Evolutionary conservation across 1,139 yeast species (phyloP), one percentile per base, ranked within the genome.

Genomic region (Debaryomyces sp.): DNA sequence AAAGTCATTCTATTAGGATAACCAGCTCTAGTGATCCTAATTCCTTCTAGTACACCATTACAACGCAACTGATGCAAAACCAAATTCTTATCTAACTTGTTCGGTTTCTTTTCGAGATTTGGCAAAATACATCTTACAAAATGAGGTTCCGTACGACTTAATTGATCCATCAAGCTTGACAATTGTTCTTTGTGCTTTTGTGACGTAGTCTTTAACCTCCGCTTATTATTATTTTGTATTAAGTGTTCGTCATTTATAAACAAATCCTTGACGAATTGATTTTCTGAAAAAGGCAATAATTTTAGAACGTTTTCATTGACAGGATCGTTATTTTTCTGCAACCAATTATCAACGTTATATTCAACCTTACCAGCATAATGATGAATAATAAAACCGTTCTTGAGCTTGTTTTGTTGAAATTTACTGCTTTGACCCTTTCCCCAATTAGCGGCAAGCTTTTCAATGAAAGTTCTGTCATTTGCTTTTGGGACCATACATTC

Each of bases 41-140:
- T 95, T 54, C 99, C 99, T 73, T 95, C 99, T 44, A 95, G 72
- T 12, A 95, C 99, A 78, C 99, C 99, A 64, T 95, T 95, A 64
- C 98, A 95, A 53, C 97, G 78, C 52, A 95, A 76, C 68, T 95
- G 99, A 51, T 89, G 94, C 45, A 94, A 73, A 4, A 95, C 96
- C 36, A 95, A 71, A 27, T 70, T 72, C 59, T 87, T 89, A 59
- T 91, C 92, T 60, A 94, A 87, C 44, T 77, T 73, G 42, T 80
- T 81, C 0, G 97, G 84, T 50, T 76, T 77, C 63, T 94, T 92
- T 34, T 80, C 75, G 54, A 83, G 82, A 61, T 95, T 95, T 7
- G 99, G 99, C 43, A 95, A 74, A 48, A 95, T 95, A 66, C 99
- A 95, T 59, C 99, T 81, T 26, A 95, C 97, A 64, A 95, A 95